Percentiles rank a stretch among this genome's conserved stretches.
phyloP scores from a whole-genome alignment of 257 asterid species.

The Misopates orontium region DNA sequence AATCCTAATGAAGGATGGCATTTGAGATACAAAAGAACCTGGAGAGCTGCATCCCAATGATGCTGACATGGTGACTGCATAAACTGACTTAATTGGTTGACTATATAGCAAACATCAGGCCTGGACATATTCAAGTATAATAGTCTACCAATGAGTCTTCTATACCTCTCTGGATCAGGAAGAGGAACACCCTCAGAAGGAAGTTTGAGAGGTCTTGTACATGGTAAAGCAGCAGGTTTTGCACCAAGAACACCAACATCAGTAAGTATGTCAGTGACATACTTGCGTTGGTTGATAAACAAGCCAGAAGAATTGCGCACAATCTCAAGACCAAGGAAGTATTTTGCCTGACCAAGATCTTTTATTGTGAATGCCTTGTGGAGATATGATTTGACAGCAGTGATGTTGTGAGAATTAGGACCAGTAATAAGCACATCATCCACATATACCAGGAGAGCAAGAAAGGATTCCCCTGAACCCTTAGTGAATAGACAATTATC shows the following conservation, averaged over 20 bases:
- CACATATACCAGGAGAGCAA: background rate
- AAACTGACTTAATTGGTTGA: background rate
- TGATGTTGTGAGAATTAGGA: background rate
- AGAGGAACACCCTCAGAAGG: no score
- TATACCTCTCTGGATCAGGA: background rate
- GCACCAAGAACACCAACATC: no score
- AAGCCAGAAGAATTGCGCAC: background rate
- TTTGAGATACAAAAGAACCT: background rate
- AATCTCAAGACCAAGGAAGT: background rate
- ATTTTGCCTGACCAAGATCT: background rate
- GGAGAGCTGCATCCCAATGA: background rate
- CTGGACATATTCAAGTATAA: background rate
- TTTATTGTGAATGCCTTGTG: background rate
- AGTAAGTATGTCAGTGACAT: no score
- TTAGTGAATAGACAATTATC: background rate
- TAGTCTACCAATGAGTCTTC: background rate
- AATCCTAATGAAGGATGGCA: background rate
- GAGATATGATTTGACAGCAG: background rate
- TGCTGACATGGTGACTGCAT: background rate
- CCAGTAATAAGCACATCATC: background rate
- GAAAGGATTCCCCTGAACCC: background rate
- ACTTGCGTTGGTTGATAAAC: no score
- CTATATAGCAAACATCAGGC: no score
- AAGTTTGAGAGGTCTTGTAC: no score
- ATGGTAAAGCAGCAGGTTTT: no score